Evolutionary conservation across 73 alveolate genomes (phyloP).

Genomic region (Effrenium voratum): DNA sequence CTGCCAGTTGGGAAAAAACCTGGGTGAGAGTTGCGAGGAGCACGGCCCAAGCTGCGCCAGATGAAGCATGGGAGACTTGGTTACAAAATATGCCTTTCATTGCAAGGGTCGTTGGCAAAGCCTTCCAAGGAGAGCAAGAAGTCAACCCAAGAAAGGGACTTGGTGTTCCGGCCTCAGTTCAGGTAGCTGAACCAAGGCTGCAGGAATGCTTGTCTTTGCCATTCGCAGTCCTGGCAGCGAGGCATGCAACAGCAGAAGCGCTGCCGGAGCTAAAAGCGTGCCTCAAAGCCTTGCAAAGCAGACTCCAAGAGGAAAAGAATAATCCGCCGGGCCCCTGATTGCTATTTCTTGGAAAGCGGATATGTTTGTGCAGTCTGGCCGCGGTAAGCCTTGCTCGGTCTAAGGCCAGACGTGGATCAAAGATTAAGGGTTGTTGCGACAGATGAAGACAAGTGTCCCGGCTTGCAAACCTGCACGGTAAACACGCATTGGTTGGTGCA

Average conservation of each 20-base stretch:
- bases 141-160: too few species aligned
- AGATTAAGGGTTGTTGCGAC: conserved; percentile 31
- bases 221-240: too few species aligned
- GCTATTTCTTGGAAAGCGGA: neutral
- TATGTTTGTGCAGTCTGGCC: neutral
- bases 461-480: neutral
- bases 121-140: too few species aligned
- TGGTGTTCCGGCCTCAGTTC: too few species aligned
- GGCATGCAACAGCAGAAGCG: conserved; percentile 66
- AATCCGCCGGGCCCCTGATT: conserved; percentile 1
- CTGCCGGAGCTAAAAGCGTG: conserved; percentile 60
- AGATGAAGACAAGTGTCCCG: conserved; percentile 69
- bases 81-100: too few species aligned
- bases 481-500: neutral
- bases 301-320: conserved; percentile 38
- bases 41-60: too few species aligned
- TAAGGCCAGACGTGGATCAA: conserved; percentile 65
- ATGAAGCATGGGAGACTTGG: too few species aligned
- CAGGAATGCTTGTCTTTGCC: too few species aligned
- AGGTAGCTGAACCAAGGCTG: too few species aligned
- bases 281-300: conserved; percentile 43
- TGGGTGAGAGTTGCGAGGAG: too few species aligned
- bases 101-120: too few species aligned
- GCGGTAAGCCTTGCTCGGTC: neutral
- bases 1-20: too few species aligned